Conservation (phyloP, 345 rosid genomes). For the Trapa bicornis region DNA sequence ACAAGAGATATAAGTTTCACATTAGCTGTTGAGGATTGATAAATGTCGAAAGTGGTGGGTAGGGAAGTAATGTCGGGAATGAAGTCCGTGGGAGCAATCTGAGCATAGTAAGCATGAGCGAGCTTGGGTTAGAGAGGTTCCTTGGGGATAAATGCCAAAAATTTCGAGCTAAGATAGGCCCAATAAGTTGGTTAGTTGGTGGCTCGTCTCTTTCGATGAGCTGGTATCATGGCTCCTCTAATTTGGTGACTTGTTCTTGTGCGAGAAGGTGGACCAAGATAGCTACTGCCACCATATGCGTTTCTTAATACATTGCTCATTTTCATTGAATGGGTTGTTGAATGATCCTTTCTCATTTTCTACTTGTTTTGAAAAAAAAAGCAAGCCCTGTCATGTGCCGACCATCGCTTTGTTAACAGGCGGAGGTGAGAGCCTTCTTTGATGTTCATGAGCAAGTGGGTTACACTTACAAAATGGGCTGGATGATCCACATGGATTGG, state of each 20-base stretch:
- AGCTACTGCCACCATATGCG: no score
- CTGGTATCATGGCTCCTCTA: background rate
- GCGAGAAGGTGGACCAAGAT: no score
- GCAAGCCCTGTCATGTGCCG: no score
- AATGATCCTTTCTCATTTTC: no score
- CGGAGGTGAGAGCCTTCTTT: conserved; percentile 19
- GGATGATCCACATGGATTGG: no score
- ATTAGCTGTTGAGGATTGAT: background rate
- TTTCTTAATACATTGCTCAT: no score
- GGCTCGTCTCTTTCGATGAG: conserved; percentile 5
- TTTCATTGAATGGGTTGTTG: no score
- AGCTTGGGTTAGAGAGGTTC: background rate
- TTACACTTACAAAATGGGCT: background rate
- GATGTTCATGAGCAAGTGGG: conserved; percentile 19
- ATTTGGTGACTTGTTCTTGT: background rate
- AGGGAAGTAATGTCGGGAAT: background rate
- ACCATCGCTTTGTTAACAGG: conserved; percentile 1
- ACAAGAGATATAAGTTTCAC: conserved; percentile 13
- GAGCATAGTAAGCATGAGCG: background rate
- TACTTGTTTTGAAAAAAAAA: no score
- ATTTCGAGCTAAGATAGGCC: background rate
- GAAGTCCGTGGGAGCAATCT: conserved; percentile 5
- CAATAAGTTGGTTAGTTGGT: background rate
- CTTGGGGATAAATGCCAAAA: background rate
- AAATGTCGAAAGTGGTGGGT: background rate